Evolutionary conservation across 176 grass and related monocot species (phyloP).

Genomic region (Dactylis glomerata): DNA sequence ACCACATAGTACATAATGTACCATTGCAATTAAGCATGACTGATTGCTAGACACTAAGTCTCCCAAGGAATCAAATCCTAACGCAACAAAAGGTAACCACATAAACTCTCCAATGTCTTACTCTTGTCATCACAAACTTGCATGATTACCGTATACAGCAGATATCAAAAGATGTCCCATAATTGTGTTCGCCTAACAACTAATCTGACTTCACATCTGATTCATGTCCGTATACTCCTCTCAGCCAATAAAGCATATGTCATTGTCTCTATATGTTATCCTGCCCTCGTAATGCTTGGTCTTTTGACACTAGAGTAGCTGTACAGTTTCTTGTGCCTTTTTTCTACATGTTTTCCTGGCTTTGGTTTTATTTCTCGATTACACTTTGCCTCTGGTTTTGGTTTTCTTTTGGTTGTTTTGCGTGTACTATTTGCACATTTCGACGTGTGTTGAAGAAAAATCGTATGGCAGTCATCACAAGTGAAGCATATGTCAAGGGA

Average conservation of each 20-base stretch:
- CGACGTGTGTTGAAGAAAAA: background rate
- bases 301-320: too few relatives aligned
- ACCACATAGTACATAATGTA: background rate
- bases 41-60: background rate
- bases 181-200: background rate
- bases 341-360: too few relatives aligned
- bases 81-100: background rate
- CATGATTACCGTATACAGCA: background rate
- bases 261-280: background rate
- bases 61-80: background rate
- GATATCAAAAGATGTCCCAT: background rate
- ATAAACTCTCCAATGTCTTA: background rate
- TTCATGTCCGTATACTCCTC: background rate
- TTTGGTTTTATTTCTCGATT: too few relatives aligned
- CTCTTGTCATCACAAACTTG: background rate
- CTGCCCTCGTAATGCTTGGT: too few relatives aligned
- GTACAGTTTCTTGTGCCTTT: too few relatives aligned
- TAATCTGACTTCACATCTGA: background rate
- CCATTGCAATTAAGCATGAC: background rate
- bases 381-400: too few relatives aligned
- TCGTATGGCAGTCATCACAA: background rate
- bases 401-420: too few relatives aligned
- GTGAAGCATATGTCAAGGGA: background rate
- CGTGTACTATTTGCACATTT: too few relatives aligned
- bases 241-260: background rate